Base-by-base conservation (phyloP, 2,329 filamentous ascomycete genomes). In the Pseudopithomyces chartarum region DNA sequence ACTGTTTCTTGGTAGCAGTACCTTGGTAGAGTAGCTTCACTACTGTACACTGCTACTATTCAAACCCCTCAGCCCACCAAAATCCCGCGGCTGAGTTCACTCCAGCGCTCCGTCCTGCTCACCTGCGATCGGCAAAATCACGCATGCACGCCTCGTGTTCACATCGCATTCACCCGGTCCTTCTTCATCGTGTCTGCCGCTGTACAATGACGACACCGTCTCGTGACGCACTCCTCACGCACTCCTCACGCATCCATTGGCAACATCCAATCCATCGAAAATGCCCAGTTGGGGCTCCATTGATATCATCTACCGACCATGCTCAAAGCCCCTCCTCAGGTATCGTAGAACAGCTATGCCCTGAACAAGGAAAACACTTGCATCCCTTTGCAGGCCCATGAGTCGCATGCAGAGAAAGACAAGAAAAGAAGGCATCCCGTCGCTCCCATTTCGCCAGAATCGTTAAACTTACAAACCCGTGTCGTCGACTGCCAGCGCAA, bases 361-460 rank as follows among this genome's bases (percentile, higher is more conserved):
- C 59, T 54, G 58, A 56, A 56, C 38, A 56, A 55, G 56, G 23
- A 59, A 54, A 56, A 55, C 56, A 47, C 26, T 59, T 60, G 64
- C 54, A 58, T 62, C 63, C 61, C 65, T 56, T 61, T 50, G 49
- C 60, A 65, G 66, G 63, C 64, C 64, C 62, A 59, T 61, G 60
- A 54, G 65, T 62, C 57, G 57, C 64, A 71, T 72, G 69, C 70
- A 72, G 69, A 69, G 61, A 74, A 74, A 71, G 64, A 71, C 67
- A 70, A 70, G 65, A 73, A 73, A 67, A 63, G 44, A 66, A 63
- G 62, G 59, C 62, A 44, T 65, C 58, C 64, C 63, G 66, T 67
- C 64, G 72, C 71, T 70, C 70, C 67, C 63, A 68, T 56, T 73
- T 71, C 70, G 72, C 71, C 72, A 55, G 66, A 60, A 65, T 69